Percentiles rank a stretch among this genome's conserved stretches.
These are phyloP conservation scores for Hanseniaspora guilliermondii DNA, from an alignment of 805 yeast species.

Conservation along the genomic window DNA sequence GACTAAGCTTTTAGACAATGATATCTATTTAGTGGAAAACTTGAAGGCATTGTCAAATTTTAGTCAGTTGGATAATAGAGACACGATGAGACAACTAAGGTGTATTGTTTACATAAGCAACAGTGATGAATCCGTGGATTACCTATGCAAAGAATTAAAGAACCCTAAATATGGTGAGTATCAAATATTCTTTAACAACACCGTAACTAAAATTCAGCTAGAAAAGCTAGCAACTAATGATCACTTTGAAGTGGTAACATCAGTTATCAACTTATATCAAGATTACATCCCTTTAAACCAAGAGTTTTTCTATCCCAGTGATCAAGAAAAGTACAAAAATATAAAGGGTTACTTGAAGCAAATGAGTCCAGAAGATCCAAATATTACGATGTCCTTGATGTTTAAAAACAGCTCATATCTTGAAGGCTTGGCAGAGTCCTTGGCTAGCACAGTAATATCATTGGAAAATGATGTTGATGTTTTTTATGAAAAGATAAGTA, in stretches of 20 bases:
- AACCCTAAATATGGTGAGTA: constrained; percentile 72
- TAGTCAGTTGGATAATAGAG: constrained; percentile 30
- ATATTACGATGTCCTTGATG: constrained; percentile 23
- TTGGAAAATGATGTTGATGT: constrained; percentile 68
- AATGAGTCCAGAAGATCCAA: constrained; percentile 19
- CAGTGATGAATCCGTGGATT: constrained; percentile 45
- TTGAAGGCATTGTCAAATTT: constrained; percentile 37
- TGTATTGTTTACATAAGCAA: constrained; percentile 77
- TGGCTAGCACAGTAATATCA: constrained; percentile 36
- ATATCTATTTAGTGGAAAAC: constrained; percentile 71
- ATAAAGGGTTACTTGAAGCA: background rate
- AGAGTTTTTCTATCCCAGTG: constrained; percentile 40
- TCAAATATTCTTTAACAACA: constrained; percentile 65
- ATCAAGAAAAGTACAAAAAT: background rate
- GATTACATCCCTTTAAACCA: constrained; percentile 67
- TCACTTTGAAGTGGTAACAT: constrained; percentile 63
- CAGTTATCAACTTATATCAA: constrained; percentile 72
- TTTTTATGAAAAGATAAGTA: constrained; percentile 61
- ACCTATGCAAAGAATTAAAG: constrained; percentile 52
- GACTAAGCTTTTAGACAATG: constrained; percentile 65
- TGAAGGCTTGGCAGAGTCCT: constrained; percentile 40
- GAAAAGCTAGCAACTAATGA: constrained; percentile 87
- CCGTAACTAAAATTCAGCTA: constrained; percentile 59
- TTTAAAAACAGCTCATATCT: constrained; percentile 1
- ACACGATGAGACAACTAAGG: constrained; percentile 63